A percentile compares a stretch with the other conserved stretches of the same genome.
phyloP scores from a whole-genome alignment of 805 yeast genomes.

The Barnettozyma botsteinii region DNA sequence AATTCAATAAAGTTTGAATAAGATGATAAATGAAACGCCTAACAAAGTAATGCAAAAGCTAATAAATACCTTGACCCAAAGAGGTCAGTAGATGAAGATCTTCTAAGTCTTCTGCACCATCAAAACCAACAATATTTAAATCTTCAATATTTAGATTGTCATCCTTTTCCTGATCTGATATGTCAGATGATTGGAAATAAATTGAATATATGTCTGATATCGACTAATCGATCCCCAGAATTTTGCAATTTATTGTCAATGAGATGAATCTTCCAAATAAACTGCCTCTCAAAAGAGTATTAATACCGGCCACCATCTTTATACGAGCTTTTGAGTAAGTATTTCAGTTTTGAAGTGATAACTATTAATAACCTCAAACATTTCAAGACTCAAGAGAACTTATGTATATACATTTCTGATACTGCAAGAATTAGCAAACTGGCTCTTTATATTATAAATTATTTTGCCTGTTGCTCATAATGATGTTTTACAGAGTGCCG shows the following conservation, averaged over 20 bases:
- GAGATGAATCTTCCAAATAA: not conserved
- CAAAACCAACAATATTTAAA: conserved; percentile 1
- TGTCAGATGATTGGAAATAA: too few species aligned
- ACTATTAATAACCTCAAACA: too few species aligned
- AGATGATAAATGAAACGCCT: conserved; percentile 37
- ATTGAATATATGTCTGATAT: too few species aligned
- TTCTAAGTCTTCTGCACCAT: conserved; percentile 39
- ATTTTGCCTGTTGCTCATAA: too few species aligned
- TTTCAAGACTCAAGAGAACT: too few species aligned
- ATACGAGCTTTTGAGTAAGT: not conserved
- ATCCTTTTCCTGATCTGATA: too few species aligned
- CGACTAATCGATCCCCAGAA: not conserved
- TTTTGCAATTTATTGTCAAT: not conserved
- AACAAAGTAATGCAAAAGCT: conserved; percentile 38
- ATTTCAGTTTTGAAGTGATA: too few species aligned
- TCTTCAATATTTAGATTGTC: not conserved
- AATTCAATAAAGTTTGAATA: conserved; percentile 54
- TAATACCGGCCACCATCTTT: conserved; percentile 1
- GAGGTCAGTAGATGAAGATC: conserved; percentile 55
- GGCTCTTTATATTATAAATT: too few species aligned
- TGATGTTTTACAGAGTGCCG: too few species aligned
- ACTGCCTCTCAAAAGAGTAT: conserved; percentile 2
- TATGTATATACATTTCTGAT: too few species aligned
- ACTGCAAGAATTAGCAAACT: too few species aligned
- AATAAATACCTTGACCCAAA: conserved; percentile 33